Base-by-base conservation (phyloP, 352 stramenopile species). In the Plasmopara muralis region DNA sequence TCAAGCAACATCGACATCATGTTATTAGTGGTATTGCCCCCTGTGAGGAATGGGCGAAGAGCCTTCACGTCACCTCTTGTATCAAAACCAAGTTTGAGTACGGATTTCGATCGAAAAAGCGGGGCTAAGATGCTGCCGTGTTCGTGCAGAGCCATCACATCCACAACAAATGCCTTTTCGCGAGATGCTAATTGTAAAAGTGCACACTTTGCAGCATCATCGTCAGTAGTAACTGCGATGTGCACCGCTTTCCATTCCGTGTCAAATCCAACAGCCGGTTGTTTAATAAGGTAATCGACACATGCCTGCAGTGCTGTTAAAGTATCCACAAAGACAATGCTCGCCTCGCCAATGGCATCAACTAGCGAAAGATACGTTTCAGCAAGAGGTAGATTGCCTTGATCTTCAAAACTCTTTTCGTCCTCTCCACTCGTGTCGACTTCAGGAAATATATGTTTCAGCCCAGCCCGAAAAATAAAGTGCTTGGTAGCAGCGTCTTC, bases 81-180 rank as follows among this genome's bases (percentile, higher is more conserved):
- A 46, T 87, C 77, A 53, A 92, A 88, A 5, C 74, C 81, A 16
- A 92, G 57, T 56, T 89, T 89, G 8, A 88, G 37, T n/a, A 87
- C 67, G 6, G 47, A 46, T 10, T 80, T 51, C 10, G 64, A 71
- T 16, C 43, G 48, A 46, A 92, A 87, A 6, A 89, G 39, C 15
- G 57, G 53, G 16, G 46, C 43, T 31, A 87, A 57, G 13, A 70
- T 53, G 14, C 40, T 44, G 9, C 52, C 53, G 14, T 73, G 60
- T 1, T 66, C 56, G 14, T 73, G 57, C 1, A 86, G 63, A 18
- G 63, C 55, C 10, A 88, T 47, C 57, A 83, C 66, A 53, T 92
- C 82, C 30, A 92, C 50, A 12, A 92, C 76, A 50, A 82, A 92
- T 9, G 64, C 75, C 12, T 71, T 73, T 7, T 74, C 53, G 6